A percentile compares a stretch with the other conserved stretches of the same genome.
Conservation (phyloP, 148 eudicot species). For the Beta vulgaris region DNA sequence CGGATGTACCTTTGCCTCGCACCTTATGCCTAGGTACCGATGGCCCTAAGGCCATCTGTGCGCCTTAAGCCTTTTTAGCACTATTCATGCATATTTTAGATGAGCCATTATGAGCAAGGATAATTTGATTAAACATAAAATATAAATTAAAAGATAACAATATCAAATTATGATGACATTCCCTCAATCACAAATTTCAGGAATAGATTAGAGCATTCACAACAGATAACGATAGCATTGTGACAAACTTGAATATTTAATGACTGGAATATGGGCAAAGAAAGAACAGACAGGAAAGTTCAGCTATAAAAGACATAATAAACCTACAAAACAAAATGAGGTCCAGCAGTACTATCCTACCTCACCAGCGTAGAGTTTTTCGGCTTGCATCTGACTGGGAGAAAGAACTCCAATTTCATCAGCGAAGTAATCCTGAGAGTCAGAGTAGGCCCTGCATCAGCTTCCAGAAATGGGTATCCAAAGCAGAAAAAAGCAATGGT, state of each 20-base stretch:
- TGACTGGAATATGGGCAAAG: neutral
- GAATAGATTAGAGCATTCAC: neutral
- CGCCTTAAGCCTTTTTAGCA: neutral
- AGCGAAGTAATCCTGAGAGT: constrained; percentile 80
- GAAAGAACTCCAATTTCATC: constrained; percentile 98
- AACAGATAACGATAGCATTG: neutral
- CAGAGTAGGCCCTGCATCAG: constrained; percentile 18
- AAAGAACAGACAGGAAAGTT: neutral
- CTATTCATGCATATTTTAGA: neutral
- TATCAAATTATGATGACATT: neutral
- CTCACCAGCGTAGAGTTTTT: constrained; percentile 90
- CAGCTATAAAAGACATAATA: neutral
- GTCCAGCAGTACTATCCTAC: constrained; percentile 32
- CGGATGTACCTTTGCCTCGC: neutral
- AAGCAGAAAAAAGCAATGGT: neutral
- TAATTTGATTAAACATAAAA: neutral
- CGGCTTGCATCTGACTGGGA: constrained; percentile 87
- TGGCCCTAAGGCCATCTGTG: neutral
- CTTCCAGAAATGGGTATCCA: neutral
- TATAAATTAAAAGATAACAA: neutral
- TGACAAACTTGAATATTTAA: neutral
- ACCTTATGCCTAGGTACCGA: neutral
- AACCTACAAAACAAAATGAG: neutral
- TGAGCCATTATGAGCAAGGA: neutral
- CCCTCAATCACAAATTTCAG: neutral